Conservation (phyloP, 164 flowering plant species). For the Stephania cephalantha region DNA sequence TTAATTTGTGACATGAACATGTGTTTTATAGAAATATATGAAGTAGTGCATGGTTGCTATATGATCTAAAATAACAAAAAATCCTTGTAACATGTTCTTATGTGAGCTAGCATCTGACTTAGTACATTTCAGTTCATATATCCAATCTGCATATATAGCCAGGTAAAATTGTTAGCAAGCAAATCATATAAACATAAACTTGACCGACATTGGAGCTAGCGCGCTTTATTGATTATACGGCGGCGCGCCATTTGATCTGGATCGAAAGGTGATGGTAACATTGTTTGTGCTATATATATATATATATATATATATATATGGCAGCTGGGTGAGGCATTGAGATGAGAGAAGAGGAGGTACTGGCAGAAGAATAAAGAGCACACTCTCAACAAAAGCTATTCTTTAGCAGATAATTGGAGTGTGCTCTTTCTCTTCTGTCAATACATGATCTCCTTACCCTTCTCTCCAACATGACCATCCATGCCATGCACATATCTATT, state of each 20-base stretch:
- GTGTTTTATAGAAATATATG: no score
- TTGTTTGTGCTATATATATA: no score
- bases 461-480: not conserved
- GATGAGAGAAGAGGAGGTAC: conserved; percentile 6
- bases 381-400: conserved; percentile 50
- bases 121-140: no score
- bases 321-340: no score
- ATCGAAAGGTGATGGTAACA: not conserved
- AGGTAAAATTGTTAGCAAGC: no score
- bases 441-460: conserved; percentile 17
- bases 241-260: not conserved
- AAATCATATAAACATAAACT: no score
- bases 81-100: no score
- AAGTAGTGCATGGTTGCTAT: no score
- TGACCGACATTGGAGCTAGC: not conserved
- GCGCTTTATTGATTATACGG: not conserved
- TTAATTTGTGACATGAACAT: not conserved
- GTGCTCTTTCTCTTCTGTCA: conserved; percentile 87
- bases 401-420: conserved; percentile 40
- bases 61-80: no score
- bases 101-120: no score
- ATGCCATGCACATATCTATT: not conserved
- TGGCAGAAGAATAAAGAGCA: conserved; percentile 67
- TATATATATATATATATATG: no score
- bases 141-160: no score